Percentiles rank a stretch among this genome's conserved stretches.
Conservation (phyloP, 2,329 filamentous ascomycete species). For the Aureobasidium sp. region DNA sequence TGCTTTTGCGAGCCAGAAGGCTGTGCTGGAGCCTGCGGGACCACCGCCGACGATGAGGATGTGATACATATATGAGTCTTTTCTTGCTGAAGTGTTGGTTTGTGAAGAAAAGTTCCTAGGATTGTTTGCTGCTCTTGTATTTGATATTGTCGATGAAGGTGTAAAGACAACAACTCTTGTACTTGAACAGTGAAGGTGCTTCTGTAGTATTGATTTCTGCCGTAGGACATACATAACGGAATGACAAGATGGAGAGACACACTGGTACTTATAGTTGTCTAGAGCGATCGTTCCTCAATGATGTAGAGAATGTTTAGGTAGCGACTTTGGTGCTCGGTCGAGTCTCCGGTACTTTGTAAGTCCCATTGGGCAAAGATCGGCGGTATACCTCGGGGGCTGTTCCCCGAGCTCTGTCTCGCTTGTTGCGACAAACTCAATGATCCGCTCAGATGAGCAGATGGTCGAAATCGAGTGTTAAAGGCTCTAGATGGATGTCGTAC, state of each 20-base stretch:
- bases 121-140: neutral
- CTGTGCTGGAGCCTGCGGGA: conserved; percentile 20
- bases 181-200: neutral
- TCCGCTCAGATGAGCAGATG: neutral
- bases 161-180: neutral
- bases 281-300: neutral
- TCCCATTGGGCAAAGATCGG: neutral
- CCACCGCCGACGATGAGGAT: conserved; percentile 22
- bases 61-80: neutral
- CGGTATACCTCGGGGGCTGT: neutral
- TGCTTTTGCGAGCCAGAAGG: conserved; percentile 21
- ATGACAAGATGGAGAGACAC: neutral
- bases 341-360: neutral
- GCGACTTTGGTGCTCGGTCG: neutral
- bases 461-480: no score
- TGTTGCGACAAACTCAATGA: neutral
- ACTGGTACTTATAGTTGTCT: neutral
- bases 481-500: neutral
- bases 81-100: neutral
- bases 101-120: neutral
- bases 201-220: neutral
- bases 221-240: neutral
- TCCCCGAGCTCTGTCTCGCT: neutral
- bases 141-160: neutral
- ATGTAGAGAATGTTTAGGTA: neutral